Percentiles rank a stretch among this genome's conserved stretches.
Conservation (phyloP, 1,139 yeast species). For the Yamadazyma sp. region DNA sequence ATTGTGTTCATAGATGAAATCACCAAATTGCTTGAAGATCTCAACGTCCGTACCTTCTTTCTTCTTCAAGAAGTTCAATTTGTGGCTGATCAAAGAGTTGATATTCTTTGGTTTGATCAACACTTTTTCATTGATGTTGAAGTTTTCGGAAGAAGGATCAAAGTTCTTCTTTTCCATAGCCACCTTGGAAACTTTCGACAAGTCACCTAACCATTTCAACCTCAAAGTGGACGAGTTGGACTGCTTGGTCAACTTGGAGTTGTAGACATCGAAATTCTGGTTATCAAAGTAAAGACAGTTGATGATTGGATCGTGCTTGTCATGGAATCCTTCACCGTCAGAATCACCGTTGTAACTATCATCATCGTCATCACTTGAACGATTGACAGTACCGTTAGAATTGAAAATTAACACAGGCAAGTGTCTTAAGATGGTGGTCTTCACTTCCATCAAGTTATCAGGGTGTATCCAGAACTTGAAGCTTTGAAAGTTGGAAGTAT, state of each 20-base stretch:
- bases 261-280: slow-evolving; percentile 77
- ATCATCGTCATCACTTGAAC: slow-evolving; percentile 39
- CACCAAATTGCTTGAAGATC: slow-evolving; percentile 58
- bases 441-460: slow-evolving; percentile 94
- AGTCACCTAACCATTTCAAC: slow-evolving; percentile 87
- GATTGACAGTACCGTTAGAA: slow-evolving; percentile 35
- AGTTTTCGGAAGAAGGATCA: slow-evolving; percentile 53
- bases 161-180: slow-evolving; percentile 79
- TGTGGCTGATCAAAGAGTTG: slow-evolving; percentile 37
- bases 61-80: slow-evolving; percentile 22
- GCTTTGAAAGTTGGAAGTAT: slow-evolving; percentile 64
- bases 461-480: slow-evolving; percentile 96
- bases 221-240: slow-evolving; percentile 74
- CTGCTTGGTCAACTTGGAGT: slow-evolving; percentile 73
- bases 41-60: slow-evolving; percentile 30
- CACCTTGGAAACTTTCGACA: slow-evolving; percentile 73
- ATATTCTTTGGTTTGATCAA: slow-evolving; percentile 68
- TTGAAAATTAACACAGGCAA: slow-evolving; percentile 87
- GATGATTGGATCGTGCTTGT: slow-evolving; percentile 70
- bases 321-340: slow-evolving; percentile 14
- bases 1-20: slow-evolving; percentile 62
- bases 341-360: slow-evolving; percentile 28
- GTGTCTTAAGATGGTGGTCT: slow-evolving; percentile 88
- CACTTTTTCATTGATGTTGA: slow-evolving; percentile 58
- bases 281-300: slow-evolving; percentile 90